Evolutionary conservation across 257 asterid genomes (phyloP), one percentile per base, ranked within the genome.

Genomic region (Nicotiana undulata): DNA sequence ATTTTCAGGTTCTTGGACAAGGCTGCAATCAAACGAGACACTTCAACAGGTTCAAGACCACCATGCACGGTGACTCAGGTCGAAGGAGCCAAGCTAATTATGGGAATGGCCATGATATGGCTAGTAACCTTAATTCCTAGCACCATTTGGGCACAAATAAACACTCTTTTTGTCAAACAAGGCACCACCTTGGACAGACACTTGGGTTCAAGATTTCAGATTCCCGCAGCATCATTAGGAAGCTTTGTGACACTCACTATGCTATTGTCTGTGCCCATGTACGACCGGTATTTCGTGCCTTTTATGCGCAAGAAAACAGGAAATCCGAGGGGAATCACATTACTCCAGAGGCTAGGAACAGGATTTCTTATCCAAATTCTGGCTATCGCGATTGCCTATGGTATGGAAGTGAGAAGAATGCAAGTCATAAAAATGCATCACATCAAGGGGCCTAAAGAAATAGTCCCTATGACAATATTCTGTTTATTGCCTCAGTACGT

Each of bases 131-230:
- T 94, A 26, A 88, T 94, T 59, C 98, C 98, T 1, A 89, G 95
- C 94, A 92, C 94, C 81, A 88, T 94, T 4, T 92, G 98, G 97
- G 96, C 98, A 3, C 97, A 93, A 82, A 87, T 88, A 89, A 92
- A 93, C 89, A 93, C 98, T 16, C 92, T 94, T 2, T 94, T 94
- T 32, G 98, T 94, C 6, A 94, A 94, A 76, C 98, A 94, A 32
- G 98, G 97, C 79, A 90, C 92, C 77, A 94, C 98, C 28, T 64
- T 94, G 29, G 91, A 93, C 87, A 86, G 98, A 9, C 93, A 85
- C 72, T 18, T 91, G 26, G 92, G 90, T 59, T 22, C 88, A 5
- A 26, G 51, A 80, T 90, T 93, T 83, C 92, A 91, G 81, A 86
- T 94, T 51, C 98, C 96, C 0, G 96, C 98, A 0, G 98, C 98